phyloP scores from a whole-genome alignment of 176 grass and related monocot genomes.

The Juncus inflexus region DNA sequence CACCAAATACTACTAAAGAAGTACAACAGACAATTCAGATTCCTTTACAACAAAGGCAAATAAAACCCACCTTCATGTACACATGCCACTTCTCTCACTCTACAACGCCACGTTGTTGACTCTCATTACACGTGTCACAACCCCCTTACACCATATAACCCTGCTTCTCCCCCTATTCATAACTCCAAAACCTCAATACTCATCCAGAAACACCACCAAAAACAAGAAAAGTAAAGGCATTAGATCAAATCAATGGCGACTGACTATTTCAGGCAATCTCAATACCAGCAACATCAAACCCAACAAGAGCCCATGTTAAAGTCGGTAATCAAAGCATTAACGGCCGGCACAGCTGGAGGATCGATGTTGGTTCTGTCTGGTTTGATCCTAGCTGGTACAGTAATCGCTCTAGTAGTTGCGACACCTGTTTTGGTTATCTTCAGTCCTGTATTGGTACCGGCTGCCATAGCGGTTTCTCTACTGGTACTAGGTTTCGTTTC shows the following conservation, averaged over 20 bases:
- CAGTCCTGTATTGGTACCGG: slow-evolving; percentile 71
- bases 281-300: slow-evolving; percentile 21
- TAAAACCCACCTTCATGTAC: no score
- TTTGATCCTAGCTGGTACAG: slow-evolving; percentile 48
- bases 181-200: no score
- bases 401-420: slow-evolving; percentile 52
- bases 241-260: neutral
- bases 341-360: slow-evolving; percentile 28
- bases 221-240: no score
- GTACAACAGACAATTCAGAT: no score
- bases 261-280: slow-evolving; percentile 7
- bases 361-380: slow-evolving; percentile 54
- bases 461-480: slow-evolving; percentile 31
- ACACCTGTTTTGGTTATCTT: slow-evolving; percentile 70
- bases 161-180: no score
- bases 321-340: slow-evolving; percentile 33
- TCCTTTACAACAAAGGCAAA: no score
- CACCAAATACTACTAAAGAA: no score
- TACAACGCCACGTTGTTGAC: no score
- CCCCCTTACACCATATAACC: no score
- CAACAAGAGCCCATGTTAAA: slow-evolving; percentile 16
- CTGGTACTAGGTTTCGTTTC: slow-evolving; percentile 49
- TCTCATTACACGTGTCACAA: no score
- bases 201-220: no score
- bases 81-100: no score